Conservation (phyloP, 176 grass and related monocot genomes). For the Musa acuminata region DNA sequence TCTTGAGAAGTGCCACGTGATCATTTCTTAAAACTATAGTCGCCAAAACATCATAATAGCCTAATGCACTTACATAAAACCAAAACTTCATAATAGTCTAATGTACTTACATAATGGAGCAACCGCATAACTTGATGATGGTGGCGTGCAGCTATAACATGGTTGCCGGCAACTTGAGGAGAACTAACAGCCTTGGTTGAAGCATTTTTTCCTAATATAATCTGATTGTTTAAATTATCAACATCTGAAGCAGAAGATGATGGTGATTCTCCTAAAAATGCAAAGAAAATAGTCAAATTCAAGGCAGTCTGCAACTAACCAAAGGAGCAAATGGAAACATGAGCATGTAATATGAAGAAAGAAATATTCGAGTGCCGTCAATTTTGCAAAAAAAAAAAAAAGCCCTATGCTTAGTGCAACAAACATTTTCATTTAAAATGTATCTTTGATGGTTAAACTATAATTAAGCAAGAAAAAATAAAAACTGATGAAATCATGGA, state of each 20-base stretch:
- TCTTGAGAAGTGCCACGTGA: too few relatives aligned
- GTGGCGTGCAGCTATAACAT: constrained; percentile 51
- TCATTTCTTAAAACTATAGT: background rate
- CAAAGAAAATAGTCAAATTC: constrained; percentile 18
- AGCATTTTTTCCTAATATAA: constrained; percentile 31
- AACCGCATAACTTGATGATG: constrained; percentile 75
- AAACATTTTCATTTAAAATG: too few relatives aligned
- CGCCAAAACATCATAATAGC: background rate
- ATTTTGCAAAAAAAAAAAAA: too few relatives aligned
- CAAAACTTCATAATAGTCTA: background rate
- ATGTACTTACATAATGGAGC: constrained; percentile 71
- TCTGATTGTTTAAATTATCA: constrained; percentile 65
- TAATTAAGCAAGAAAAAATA: background rate
- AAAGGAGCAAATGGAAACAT: too few relatives aligned
- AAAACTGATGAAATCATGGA: background rate
- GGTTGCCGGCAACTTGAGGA: constrained; percentile 48
- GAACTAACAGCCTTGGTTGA: constrained; percentile 36
- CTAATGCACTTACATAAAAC: constrained; percentile 56
- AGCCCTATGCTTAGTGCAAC: too few relatives aligned
- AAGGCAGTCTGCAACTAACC: background rate
- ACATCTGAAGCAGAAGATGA: constrained; percentile 74
- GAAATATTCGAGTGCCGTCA: background rate
- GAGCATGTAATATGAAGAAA: background rate
- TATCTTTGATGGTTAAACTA: too few relatives aligned
- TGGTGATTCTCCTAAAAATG: constrained; percentile 51